phyloP scores from a whole-genome alignment of 257 asterid genomes.

The Ilex aquifolium region DNA sequence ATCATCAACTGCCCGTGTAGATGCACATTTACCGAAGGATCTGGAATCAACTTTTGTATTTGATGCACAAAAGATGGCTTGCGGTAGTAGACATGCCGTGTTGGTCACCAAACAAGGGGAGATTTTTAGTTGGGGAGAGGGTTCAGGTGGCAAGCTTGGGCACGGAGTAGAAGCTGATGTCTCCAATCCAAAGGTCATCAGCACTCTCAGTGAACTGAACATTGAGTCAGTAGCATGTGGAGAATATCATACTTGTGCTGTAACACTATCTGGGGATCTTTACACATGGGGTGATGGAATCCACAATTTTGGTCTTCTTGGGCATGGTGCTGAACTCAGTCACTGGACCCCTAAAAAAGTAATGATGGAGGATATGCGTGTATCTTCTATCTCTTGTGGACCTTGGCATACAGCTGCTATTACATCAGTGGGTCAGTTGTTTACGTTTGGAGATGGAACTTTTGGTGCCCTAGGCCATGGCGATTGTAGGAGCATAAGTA shows the following conservation, averaged over 20 bases:
- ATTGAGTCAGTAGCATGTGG: constrained; percentile 58
- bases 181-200: constrained; percentile 39
- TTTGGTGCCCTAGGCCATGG: constrained; percentile 84
- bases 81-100: constrained; percentile 58
- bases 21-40: constrained; percentile 46
- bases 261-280: constrained; percentile 54
- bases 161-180: constrained; percentile 56
- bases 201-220: constrained; percentile 36
- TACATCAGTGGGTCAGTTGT: constrained; percentile 49
- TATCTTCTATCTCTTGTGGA: constrained; percentile 56
- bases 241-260: constrained; percentile 68
- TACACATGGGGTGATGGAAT: constrained; percentile 79
- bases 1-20: constrained; percentile 25
- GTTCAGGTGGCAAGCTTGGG: constrained; percentile 61
- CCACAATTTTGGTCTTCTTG: constrained; percentile 55
- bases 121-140: constrained; percentile 70
- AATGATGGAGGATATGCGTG: constrained; percentile 41
- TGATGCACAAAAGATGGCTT: constrained; percentile 46
- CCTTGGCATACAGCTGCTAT: constrained; percentile 79
- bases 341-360: constrained; percentile 64
- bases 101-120: constrained; percentile 58
- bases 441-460: constrained; percentile 78
- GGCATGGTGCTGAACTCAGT: constrained; percentile 57
- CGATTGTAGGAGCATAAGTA: constrained; percentile 35
- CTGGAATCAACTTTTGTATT: constrained; percentile 50